A percentile compares a stretch with the other conserved stretches of the same genome.
Conservation (phyloP, 495 filamentous ascomycete genomes). For the Penicillium egyptiacum region DNA sequence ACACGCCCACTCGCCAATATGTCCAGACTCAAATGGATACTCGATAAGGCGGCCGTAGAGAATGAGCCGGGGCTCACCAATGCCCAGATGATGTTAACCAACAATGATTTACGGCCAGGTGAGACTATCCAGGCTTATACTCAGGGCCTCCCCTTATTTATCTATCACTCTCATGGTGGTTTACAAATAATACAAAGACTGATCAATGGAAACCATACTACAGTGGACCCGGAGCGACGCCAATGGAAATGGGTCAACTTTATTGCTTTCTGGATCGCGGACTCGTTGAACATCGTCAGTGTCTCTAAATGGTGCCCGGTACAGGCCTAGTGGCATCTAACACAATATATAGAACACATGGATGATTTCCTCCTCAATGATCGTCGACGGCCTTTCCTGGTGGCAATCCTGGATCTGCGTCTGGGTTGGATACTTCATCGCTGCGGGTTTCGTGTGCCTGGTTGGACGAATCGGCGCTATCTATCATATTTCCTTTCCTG, state of each 20-base stretch:
- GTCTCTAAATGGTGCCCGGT: neutral
- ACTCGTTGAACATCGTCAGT: slow-evolving; percentile 86
- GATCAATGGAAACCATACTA: slow-evolving; percentile 17
- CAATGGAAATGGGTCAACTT: slow-evolving; percentile 91
- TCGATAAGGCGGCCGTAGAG: slow-evolving; percentile 65
- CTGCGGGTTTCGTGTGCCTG: slow-evolving; percentile 69
- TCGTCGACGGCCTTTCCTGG: slow-evolving; percentile 79
- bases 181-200: slow-evolving; percentile 8
- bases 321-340: slow-evolving; percentile 13
- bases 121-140: slow-evolving; percentile 20
- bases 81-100: slow-evolving; percentile 86
- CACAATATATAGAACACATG: slow-evolving; percentile 70
- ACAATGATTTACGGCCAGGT: slow-evolving; percentile 85
- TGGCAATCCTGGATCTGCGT: slow-evolving; percentile 94
- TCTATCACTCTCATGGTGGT: neutral
- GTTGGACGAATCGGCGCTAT: slow-evolving; percentile 87
- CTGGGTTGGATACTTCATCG: slow-evolving; percentile 80
- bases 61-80: slow-evolving; percentile 77
- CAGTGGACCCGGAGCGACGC: slow-evolving; percentile 77
- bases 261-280: slow-evolving; percentile 88
- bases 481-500: slow-evolving; percentile 87
- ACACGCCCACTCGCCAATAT: slow-evolving; percentile 24
- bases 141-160: neutral
- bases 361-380: slow-evolving; percentile 91
- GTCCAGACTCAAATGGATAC: slow-evolving; percentile 32